Percentiles rank a stretch among this genome's conserved stretches.
Conservation (phyloP, 2,329 filamentous ascomycete genomes). For the Capronia coronata region DNA sequence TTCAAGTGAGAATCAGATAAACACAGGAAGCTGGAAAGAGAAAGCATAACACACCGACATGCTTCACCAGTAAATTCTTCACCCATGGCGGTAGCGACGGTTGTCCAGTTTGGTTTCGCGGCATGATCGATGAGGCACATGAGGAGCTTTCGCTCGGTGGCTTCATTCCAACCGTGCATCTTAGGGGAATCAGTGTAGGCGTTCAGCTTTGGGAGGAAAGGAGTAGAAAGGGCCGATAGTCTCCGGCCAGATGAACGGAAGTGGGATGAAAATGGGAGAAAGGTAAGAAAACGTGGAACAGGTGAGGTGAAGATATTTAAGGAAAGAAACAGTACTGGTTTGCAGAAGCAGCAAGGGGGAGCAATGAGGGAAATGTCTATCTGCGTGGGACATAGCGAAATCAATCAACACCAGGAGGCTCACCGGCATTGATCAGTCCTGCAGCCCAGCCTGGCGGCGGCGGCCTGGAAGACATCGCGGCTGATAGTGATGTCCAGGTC, state of each 20-base stretch:
- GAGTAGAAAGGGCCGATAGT: too few relatives aligned
- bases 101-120: conserved; percentile 22
- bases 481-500: conserved; percentile 6
- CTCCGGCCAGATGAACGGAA: too few relatives aligned
- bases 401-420: not conserved
- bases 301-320: too few relatives aligned
- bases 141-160: conserved; percentile 22
- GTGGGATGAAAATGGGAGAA: not conserved
- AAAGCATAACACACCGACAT: conserved; percentile 22
- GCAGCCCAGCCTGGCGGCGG: conserved; percentile 1
- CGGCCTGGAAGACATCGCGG: conserved; percentile 6
- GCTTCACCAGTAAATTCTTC: conserved; percentile 22
- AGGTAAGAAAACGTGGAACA: too few relatives aligned
- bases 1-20: not conserved
- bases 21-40: not conserved
- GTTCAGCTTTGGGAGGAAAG: too few relatives aligned
- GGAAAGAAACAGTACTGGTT: not conserved
- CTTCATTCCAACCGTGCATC: conserved; percentile 18
- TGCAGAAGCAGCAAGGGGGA: too few relatives aligned
- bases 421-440: conserved; percentile 10
- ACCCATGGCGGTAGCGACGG: conserved; percentile 21
- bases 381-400: not conserved
- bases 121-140: conserved; percentile 19
- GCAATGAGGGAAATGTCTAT: too few relatives aligned
- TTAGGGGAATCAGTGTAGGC: too few relatives aligned